These are phyloP conservation scores for Ascoidea tarda DNA, from an alignment of 805 yeast species.

Conservation along the genomic window DNA sequence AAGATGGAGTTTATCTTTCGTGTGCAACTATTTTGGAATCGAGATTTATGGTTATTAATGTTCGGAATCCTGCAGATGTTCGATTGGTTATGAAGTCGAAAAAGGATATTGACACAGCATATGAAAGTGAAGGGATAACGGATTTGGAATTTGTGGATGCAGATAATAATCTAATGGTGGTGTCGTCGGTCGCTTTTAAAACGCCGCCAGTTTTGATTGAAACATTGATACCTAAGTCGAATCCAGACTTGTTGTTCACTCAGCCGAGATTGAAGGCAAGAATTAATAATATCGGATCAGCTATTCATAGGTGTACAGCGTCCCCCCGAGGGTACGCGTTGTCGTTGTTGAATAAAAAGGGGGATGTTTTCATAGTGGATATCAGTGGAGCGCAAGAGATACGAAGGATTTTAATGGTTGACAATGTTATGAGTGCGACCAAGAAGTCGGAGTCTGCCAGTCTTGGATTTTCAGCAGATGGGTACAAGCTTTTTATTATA, in stretches of 20 bases:
- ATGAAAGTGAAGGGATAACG: conserved; percentile 86
- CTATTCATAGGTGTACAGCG: conserved; percentile 57
- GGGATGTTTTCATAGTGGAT: conserved; percentile 49
- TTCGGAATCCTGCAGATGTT: conserved; percentile 50
- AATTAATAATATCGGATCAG: conserved; percentile 69
- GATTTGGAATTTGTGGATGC: conserved; percentile 62
- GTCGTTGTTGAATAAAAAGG: conserved; percentile 69
- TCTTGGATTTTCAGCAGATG: conserved; percentile 61
- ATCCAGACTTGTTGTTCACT: conserved; percentile 23
- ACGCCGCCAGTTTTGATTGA: conserved; percentile 58
- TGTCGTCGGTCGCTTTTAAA: conserved; percentile 46
- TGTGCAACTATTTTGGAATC: conserved; percentile 51
- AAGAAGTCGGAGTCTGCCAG: conserved; percentile 69
- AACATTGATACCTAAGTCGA: conserved; percentile 35
- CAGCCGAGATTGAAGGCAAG: conserved; percentile 48
- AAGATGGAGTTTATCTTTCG: conserved; percentile 33
- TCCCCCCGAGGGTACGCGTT: conserved; percentile 83
- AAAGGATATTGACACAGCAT: conserved; percentile 43
- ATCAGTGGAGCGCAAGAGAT: conserved; percentile 32
- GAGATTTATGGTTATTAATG: conserved; percentile 60
- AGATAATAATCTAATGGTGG: conserved; percentile 36
- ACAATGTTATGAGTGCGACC: conserved; percentile 67
- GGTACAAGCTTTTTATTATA: conserved; percentile 60
- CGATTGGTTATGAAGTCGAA: conserved; percentile 55
- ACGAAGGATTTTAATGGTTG: conserved; percentile 47